Base-by-base conservation (phyloP, 2,329 filamentous ascomycete genomes). In the Cladosporium sp. region DNA sequence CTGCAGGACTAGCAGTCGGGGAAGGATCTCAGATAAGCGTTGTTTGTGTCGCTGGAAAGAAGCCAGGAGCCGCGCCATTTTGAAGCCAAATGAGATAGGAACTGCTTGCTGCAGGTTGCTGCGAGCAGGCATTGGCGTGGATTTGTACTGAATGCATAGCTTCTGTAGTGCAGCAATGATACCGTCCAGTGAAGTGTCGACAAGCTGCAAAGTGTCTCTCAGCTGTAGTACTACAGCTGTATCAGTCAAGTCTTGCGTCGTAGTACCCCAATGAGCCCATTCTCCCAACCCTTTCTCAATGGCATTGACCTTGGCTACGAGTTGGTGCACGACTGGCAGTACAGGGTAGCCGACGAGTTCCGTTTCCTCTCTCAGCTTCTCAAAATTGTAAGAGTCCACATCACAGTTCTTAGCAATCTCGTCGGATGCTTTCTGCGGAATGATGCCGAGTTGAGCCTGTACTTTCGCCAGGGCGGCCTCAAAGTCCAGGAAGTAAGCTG, bases 261-360 rank as follows among this genome's bases (percentile, higher is more conserved):
- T 47, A 1, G 41, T 47, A 21, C 41, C 41, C 41, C 41, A 47
- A 47, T 47, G 41, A 12, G 41, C 41, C 41, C 41, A 47, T 47
- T 47, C 41, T 47, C 41, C 41, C 4, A 47, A 12, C 3, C 41
- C 41, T 21, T 10, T n/a, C 41, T 47, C 41, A 21, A 47, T 24
- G 7, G 41, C 41, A 47, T 47, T 47, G 41, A 47, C 41, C 41
- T 47, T 47, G 10, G 41, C 41, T n/a, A 47, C 41, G n/a, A 47
- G 41, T 12, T 47, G 41, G 10, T 47, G 41, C n/a, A 47, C n/a
- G n/a, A 47, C 41, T 5, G 41, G 41, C 4, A 74, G 51, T 3
- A 74, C 73, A 15, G 73, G 73, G 49, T 74, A 74, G 15, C 73
- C 73, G 32, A 74, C 73, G 3, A 72, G 66, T 44, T 71, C 70